phyloP scores from a whole-genome alignment of 345 rosid genomes.

The Syzygium grande region DNA sequence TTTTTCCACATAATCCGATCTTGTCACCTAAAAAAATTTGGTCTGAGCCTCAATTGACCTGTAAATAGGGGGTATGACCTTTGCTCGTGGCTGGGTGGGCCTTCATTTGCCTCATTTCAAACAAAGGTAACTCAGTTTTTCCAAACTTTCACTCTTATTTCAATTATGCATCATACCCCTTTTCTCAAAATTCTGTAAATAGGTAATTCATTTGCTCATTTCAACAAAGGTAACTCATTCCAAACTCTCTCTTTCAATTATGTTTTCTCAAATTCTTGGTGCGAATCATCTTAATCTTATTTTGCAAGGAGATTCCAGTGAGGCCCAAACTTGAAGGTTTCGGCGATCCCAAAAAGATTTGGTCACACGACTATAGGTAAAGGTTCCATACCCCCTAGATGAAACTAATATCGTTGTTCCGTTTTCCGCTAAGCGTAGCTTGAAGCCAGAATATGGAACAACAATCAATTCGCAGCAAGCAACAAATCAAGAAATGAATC shows the following conservation, averaged over 20 bases:
- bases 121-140: no score
- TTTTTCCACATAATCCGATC: neutral
- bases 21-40: neutral
- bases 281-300: neutral
- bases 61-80: neutral
- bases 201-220: neutral
- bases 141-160: no score
- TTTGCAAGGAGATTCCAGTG: neutral
- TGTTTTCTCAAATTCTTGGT: neutral
- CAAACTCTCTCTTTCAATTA: neutral
- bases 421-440: neutral
- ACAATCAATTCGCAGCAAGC: neutral
- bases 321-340: neutral
- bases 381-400: neutral
- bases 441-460: neutral
- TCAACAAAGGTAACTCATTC: neutral
- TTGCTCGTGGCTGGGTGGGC: neutral
- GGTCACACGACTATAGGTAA: neutral
- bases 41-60: neutral
- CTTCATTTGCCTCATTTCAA: no score
- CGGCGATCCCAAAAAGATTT: accelerated
- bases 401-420: neutral
- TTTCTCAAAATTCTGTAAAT: neutral
- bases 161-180: neutral
- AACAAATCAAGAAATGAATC: neutral